Conservation (phyloP, 257 asterid species). For the Nicotiana benthamiana region DNA sequence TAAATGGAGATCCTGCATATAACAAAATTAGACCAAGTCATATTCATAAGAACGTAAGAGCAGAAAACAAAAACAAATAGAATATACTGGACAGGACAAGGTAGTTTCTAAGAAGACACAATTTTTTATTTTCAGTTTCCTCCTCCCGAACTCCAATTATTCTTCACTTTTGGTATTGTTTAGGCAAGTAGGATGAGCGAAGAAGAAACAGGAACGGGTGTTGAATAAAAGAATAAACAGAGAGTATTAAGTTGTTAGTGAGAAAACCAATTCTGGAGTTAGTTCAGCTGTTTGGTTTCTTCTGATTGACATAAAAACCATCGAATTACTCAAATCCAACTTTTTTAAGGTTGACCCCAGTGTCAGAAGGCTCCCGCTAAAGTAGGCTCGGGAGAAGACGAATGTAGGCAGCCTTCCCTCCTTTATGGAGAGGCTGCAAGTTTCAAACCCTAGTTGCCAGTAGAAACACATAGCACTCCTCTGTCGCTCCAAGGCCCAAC, state of each 20-base stretch:
- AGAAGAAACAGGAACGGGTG: neutral
- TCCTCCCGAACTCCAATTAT: neutral
- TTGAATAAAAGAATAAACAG: neutral
- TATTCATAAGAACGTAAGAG: neutral
- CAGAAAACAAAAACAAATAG: neutral
- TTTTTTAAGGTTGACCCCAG: neutral
- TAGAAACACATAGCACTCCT: neutral
- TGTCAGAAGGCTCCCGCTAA: neutral
- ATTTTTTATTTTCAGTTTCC: neutral
- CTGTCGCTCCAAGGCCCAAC: neutral
- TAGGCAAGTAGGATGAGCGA: neutral
- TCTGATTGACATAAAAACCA: neutral
- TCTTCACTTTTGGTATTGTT: neutral
- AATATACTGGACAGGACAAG: neutral
- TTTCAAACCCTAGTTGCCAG: neutral
- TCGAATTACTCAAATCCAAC: neutral
- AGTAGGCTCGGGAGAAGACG: neutral
- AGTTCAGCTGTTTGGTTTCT: neutral
- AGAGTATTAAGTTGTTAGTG: neutral
- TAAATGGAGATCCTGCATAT: slow-evolving; percentile 76
- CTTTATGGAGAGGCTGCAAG: slow-evolving; percentile 1
- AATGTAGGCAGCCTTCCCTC: neutral
- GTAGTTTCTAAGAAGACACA: neutral
- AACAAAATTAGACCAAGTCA: slow-evolving; percentile 10
- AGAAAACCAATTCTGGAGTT: neutral